A percentile compares a stretch with the other conserved stretches of the same genome.
Conservation (phyloP, 148 eudicot genomes). For the Euryodendron excelsum region DNA sequence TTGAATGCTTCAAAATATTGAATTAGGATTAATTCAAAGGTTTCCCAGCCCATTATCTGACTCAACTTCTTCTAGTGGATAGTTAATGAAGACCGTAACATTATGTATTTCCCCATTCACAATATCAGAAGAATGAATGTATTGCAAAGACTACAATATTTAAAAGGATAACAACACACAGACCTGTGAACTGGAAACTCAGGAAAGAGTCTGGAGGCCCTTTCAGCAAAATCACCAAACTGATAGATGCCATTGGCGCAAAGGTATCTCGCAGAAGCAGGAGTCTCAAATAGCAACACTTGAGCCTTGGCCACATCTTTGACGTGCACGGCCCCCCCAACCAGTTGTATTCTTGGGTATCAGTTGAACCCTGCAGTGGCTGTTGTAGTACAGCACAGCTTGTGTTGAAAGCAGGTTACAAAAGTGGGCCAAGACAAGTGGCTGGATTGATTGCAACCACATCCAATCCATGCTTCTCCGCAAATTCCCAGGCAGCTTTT, state of each 20-base stretch:
- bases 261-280: slow-evolving; percentile 73
- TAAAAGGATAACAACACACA: not conserved
- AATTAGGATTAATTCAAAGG: too few species aligned
- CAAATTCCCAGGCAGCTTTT: slow-evolving; percentile 81
- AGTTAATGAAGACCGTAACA: not conserved
- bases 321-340: slow-evolving; percentile 89
- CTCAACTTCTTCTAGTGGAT: not conserved
- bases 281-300: slow-evolving; percentile 61
- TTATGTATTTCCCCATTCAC: not conserved
- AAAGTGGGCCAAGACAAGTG: slow-evolving; percentile 74
- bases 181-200: slow-evolving; percentile 82
- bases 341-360: slow-evolving; percentile 87
- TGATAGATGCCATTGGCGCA: slow-evolving; percentile 90
- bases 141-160: not conserved
- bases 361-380: slow-evolving; percentile 70
- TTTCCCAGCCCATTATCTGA: not conserved
- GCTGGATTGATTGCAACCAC: slow-evolving; percentile 76
- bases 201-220: slow-evolving; percentile 62
- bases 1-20: not conserved
- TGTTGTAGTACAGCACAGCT: slow-evolving; percentile 84
- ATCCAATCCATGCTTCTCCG: slow-evolving; percentile 56
- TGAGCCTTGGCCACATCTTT: slow-evolving; percentile 88
- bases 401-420: slow-evolving; percentile 79
- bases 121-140: not conserved
- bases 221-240: slow-evolving; percentile 74